These are phyloP conservation scores for Nakaseomyces bracarensis DNA, from an alignment of 1,139 yeast genomes.

Conservation along the genomic window DNA sequence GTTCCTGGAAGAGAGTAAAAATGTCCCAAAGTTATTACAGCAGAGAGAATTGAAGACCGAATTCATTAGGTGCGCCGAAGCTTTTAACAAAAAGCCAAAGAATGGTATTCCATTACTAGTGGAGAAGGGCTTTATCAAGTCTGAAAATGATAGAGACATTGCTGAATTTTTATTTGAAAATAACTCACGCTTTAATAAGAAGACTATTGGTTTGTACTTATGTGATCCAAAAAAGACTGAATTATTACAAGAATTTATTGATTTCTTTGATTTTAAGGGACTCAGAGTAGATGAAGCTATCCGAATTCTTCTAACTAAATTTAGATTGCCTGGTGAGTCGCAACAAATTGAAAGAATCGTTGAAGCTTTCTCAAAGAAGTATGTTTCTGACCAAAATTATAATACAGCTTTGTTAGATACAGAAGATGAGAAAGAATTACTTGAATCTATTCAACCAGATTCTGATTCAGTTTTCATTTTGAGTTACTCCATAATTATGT, in stretches of 20 bases:
- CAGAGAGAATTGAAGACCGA: constrained; percentile 57
- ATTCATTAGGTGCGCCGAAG: constrained; percentile 64
- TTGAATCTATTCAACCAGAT: constrained; percentile 50
- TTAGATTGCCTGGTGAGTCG: constrained; percentile 94
- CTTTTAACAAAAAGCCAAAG: constrained; percentile 70
- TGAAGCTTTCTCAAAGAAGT: constrained; percentile 76
- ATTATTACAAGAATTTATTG: constrained; percentile 57
- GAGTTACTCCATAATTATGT: constrained; percentile 67
- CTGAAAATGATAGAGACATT: constrained; percentile 50
- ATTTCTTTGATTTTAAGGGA: constrained; percentile 63
- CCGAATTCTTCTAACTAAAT: constrained; percentile 68
- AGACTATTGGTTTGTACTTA: constrained; percentile 74
- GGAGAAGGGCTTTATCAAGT: constrained; percentile 55
- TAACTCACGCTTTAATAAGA: constrained; percentile 77
- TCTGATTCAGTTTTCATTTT: constrained; percentile 64
- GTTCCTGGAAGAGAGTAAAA: constrained; percentile 10
- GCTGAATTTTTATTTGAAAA: constrained; percentile 72
- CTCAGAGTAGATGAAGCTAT: constrained; percentile 90
- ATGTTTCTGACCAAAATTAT: constrained; percentile 51
- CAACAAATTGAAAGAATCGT: constrained; percentile 91
- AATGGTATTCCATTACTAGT: constrained; percentile 59
- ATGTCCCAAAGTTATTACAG: constrained; percentile 17
- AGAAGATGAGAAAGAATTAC: constrained; percentile 29
- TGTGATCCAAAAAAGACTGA: constrained; percentile 65
- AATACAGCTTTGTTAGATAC: constrained; percentile 23